A percentile compares a stretch with the other conserved stretches of the same genome.
These are phyloP conservation scores for Plasmopara muralis DNA, from an alignment of 352 stramenopile species.

Conservation along the genomic window DNA sequence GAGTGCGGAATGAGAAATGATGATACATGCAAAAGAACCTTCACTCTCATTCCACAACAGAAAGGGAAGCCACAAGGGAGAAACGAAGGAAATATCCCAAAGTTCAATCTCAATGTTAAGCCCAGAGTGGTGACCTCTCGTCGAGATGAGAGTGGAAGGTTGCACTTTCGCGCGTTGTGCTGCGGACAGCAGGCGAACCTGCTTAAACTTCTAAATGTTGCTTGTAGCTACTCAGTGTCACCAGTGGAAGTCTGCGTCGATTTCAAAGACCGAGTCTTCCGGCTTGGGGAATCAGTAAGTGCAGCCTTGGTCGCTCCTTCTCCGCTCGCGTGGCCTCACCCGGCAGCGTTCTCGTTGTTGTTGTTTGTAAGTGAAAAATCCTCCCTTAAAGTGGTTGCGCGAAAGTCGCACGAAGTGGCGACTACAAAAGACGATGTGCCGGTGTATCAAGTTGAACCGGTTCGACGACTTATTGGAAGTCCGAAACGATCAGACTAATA, in stretches of 20 bases:
- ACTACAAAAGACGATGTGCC: background rate
- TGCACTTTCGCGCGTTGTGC: background rate
- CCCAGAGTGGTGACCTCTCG: slow-evolving; percentile 2
- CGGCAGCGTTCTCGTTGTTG: slow-evolving; percentile 13
- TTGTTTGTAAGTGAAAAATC: slow-evolving; percentile 33
- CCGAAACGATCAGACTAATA: too few species aligned
- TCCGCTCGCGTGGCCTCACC: slow-evolving; percentile 28
- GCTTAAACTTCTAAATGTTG: slow-evolving; percentile 7
- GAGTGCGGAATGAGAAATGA: slow-evolving; percentile 20
- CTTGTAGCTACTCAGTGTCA: slow-evolving; percentile 14
- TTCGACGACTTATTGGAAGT: too few species aligned
- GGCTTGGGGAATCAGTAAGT: slow-evolving; percentile 23
- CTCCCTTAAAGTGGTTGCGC: slow-evolving; percentile 13
- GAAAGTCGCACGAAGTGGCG: slow-evolving; percentile 11
- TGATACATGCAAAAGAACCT: slow-evolving; percentile 13
- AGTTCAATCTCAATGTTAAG: slow-evolving; percentile 6
- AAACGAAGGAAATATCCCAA: background rate
- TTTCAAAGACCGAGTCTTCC: slow-evolving; percentile 19
- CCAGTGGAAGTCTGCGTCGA: slow-evolving; percentile 4
- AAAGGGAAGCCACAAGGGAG: slow-evolving; percentile 6
- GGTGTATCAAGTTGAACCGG: too few species aligned
- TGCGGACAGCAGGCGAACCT: slow-evolving; percentile 13
- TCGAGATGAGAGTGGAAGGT: background rate
- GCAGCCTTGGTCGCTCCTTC: slow-evolving; percentile 21
- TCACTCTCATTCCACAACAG: slow-evolving; percentile 18